A percentile compares a stretch with the other conserved stretches of the same genome.
These are phyloP conservation scores for Asterophora parasitica DNA, from an alignment of 768 basidiomycete genomes.

Conservation along the genomic window DNA sequence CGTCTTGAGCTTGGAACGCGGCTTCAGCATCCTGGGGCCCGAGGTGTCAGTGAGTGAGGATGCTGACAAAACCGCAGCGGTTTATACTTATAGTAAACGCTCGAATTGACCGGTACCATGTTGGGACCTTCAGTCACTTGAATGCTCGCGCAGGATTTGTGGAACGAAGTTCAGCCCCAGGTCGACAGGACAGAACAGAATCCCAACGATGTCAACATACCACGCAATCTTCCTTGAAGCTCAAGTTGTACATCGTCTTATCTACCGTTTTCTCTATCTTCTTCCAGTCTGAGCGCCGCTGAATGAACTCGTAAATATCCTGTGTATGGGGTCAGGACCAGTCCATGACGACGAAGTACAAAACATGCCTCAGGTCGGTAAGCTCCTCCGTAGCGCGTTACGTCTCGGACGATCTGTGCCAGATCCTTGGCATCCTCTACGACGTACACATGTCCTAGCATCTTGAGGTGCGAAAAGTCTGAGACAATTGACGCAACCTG, in stretches of 20 bases:
- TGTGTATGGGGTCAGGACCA: slow-evolving; percentile 19
- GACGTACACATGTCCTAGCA: slow-evolving; percentile 95
- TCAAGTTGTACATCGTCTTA: slow-evolving; percentile 91
- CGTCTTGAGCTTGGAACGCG: too few relatives aligned
- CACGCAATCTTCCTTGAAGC: slow-evolving; percentile 89
- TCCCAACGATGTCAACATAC: slow-evolving; percentile 33
- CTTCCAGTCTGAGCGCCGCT: slow-evolving; percentile 94
- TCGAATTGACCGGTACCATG: too few relatives aligned
- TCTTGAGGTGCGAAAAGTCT: slow-evolving; percentile 93
- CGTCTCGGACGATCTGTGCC: slow-evolving; percentile 93
- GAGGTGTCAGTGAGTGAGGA: too few relatives aligned
- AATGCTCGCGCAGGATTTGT: too few relatives aligned
- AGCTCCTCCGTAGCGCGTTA: slow-evolving; percentile 91
- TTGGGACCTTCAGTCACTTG: too few relatives aligned
- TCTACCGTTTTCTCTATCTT: slow-evolving; percentile 96
- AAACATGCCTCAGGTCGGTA: slow-evolving; percentile 80
- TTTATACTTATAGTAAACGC: too few relatives aligned
- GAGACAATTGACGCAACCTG: slow-evolving; percentile 75
- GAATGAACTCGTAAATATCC: slow-evolving; percentile 96
- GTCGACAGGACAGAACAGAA: too few relatives aligned
- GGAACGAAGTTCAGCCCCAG: too few relatives aligned
- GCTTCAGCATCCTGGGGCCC: too few relatives aligned
- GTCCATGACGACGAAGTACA: background rate
- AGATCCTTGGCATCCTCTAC: slow-evolving; percentile 95
- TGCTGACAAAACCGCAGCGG: too few relatives aligned